These are phyloP conservation scores for Zygoascus tannicola DNA, from an alignment of 805 yeast species.

Conservation along the genomic window DNA sequence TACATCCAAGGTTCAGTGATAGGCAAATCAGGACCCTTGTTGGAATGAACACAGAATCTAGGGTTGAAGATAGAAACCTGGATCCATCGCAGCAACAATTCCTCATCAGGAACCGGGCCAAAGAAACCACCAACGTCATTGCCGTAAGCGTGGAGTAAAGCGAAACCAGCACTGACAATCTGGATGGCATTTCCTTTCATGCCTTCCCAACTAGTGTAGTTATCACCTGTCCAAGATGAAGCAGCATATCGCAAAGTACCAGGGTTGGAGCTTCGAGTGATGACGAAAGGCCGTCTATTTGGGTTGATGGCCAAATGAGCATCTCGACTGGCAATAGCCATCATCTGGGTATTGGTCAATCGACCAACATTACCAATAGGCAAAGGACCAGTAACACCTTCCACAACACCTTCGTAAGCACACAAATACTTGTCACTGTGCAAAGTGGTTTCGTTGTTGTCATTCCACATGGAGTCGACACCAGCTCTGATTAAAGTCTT, in stretches of 20 bases:
- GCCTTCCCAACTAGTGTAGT: conserved; percentile 8
- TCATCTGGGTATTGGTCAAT: conserved; percentile 9
- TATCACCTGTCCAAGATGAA: conserved; percentile 11
- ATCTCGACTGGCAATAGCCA: conserved; percentile 9
- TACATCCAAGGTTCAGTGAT: conserved; percentile 9
- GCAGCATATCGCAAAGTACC: conserved; percentile 10
- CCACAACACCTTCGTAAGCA: conserved; percentile 1
- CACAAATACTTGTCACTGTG: conserved; percentile 3
- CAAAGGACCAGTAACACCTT: conserved; percentile 5
- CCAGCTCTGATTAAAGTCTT: conserved; percentile 2
- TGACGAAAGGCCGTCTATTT: conserved; percentile 6
- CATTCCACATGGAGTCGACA: conserved; percentile 10
- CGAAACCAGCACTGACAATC: conserved; percentile 7
- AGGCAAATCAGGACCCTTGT: background rate
- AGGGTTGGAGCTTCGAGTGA: conserved; percentile 8
- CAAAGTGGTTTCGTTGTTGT: conserved; percentile 9
- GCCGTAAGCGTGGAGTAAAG: conserved; percentile 7
- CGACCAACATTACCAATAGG: conserved; percentile 8
- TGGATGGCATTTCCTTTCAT: conserved; percentile 8
- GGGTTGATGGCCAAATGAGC: conserved; percentile 6
- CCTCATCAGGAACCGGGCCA: conserved; percentile 6
- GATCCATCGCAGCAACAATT: conserved; percentile 8
- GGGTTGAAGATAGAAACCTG: conserved; percentile 9
- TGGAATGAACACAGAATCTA: conserved; percentile 9
- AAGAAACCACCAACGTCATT: conserved; percentile 11